Evolutionary conservation across 2,329 filamentous ascomycete genomes (phyloP).

Genomic region (Cryphonectria carpinicola): DNA sequence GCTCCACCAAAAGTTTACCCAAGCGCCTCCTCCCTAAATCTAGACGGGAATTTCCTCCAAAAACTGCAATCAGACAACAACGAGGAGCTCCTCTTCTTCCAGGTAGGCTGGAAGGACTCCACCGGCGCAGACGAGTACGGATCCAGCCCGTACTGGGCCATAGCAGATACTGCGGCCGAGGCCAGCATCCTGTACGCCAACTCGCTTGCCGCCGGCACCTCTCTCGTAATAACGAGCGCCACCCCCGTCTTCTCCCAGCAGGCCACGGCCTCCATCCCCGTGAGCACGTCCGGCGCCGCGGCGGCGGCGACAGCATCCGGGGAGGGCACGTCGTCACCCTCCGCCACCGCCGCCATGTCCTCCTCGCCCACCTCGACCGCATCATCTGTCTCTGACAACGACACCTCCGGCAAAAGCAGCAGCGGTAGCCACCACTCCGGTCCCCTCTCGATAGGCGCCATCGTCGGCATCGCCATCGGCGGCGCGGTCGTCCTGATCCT

Average conservation of each 20-base stretch:
- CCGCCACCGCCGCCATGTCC: not conserved
- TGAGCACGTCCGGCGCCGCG: not conserved
- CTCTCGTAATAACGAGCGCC: not conserved
- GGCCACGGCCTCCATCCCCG: not conserved
- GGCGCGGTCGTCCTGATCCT: slow-evolving; percentile 45
- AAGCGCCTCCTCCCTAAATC: not conserved
- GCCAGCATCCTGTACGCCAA: not conserved
- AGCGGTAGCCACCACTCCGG: not conserved
- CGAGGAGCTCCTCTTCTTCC: slow-evolving; percentile 1
- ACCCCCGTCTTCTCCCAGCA: not conserved
- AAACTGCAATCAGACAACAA: not conserved
- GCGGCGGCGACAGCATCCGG: not conserved
- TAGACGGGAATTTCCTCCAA: not conserved
- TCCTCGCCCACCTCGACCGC: not conserved
- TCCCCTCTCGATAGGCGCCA: slow-evolving; percentile 47
- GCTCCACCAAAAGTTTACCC: not conserved
- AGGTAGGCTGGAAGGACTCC: slow-evolving; percentile 4
- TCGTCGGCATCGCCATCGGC: slow-evolving; percentile 53
- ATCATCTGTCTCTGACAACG: not conserved
- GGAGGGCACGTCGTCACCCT: not conserved
- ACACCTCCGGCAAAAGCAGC: not conserved
- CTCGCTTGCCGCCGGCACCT: not conserved
- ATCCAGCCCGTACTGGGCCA: not conserved
- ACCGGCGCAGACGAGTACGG: not conserved
- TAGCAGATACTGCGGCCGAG: not conserved